phyloP scores from a whole-genome alignment of 352 stramenopile genomes.

The Phytophthora fragariae region DNA sequence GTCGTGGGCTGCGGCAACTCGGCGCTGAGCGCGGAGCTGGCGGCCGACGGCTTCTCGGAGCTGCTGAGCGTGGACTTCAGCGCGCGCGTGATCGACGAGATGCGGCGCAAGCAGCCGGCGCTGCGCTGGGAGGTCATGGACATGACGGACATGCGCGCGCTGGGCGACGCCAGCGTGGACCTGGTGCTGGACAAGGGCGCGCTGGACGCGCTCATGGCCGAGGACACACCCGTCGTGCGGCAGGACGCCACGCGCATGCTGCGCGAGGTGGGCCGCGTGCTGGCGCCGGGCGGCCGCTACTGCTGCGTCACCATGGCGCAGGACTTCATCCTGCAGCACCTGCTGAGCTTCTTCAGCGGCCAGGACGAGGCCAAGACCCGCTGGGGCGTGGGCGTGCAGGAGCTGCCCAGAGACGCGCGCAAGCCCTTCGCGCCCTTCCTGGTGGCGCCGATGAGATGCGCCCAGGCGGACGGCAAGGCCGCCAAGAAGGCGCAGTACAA shows the following conservation, averaged over 20 bases:
- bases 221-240: constrained; percentile 50
- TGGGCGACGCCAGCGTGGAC: constrained; percentile 63
- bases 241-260: constrained; percentile 71
- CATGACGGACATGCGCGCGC: constrained; percentile 69
- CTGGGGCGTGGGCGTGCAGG: constrained; percentile 49
- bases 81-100: constrained; percentile 77
- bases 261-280: constrained; percentile 65
- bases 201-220: constrained; percentile 77
- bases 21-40: constrained; percentile 67
- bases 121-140: constrained; percentile 82
- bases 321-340: constrained; percentile 72
- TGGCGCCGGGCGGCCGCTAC: constrained; percentile 66
- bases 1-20: constrained; percentile 87
- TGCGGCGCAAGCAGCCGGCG: constrained; percentile 65
- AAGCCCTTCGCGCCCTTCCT: constrained; percentile 71
- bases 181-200: constrained; percentile 85
- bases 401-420: constrained; percentile 48
- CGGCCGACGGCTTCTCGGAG: constrained; percentile 59
- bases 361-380: constrained; percentile 1
- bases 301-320: constrained; percentile 86
- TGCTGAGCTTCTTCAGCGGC: constrained; percentile 60
- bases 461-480: constrained; percentile 26
- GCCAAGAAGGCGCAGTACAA: constrained; percentile 52
- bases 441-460: constrained; percentile 47
- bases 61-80: constrained; percentile 83